Percentiles rank a stretch among this genome's conserved stretches.
Evolutionary conservation across 768 basidiomycete genomes (phyloP).

Genomic region (Polyporus arcularius): DNA sequence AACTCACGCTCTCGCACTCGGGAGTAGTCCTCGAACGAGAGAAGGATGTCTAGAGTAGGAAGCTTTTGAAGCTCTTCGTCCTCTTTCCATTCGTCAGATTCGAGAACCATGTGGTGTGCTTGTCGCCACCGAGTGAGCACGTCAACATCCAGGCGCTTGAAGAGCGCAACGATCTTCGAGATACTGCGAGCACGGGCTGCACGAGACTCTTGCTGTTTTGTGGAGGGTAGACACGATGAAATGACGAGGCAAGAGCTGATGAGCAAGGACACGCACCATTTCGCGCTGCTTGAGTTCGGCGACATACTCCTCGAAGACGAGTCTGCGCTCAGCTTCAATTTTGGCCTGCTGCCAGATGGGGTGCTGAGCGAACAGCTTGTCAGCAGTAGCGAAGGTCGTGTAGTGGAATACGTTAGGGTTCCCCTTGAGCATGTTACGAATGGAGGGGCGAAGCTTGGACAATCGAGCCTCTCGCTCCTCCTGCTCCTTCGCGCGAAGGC

Average conservation of each 20-base stretch:
- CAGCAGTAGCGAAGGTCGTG: slow-evolving; percentile 87
- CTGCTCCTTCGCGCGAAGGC: slow-evolving; percentile 76
- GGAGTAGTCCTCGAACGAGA: slow-evolving; percentile 94
- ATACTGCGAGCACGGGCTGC: slow-evolving; percentile 78
- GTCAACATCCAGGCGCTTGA: slow-evolving; percentile 87
- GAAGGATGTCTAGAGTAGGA: slow-evolving; percentile 88
- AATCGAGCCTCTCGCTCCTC: slow-evolving; percentile 85
- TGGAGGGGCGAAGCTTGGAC: slow-evolving; percentile 81
- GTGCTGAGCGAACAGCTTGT: slow-evolving; percentile 82
- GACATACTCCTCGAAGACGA: slow-evolving; percentile 93
- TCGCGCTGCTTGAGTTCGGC: slow-evolving; percentile 84
- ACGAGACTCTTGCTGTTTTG: slow-evolving; percentile 72
- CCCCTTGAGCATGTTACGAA: slow-evolving; percentile 83
- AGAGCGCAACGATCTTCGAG: slow-evolving; percentile 77
- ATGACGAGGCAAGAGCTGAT: neutral
- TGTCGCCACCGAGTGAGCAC: slow-evolving; percentile 93
- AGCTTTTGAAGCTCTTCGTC: slow-evolving; percentile 80
- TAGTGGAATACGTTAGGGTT: slow-evolving; percentile 91
- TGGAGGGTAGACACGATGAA: neutral
- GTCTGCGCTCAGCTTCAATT: slow-evolving; percentile 80
- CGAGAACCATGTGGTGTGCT: slow-evolving; percentile 74
- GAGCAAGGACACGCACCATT: slow-evolving; percentile 59
- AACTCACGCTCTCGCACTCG: slow-evolving; percentile 88
- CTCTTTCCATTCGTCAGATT: slow-evolving; percentile 75
- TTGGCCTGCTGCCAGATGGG: slow-evolving; percentile 90